Base-by-base conservation (phyloP, 139 green algal species). In the Chlorella sp. region DNA sequence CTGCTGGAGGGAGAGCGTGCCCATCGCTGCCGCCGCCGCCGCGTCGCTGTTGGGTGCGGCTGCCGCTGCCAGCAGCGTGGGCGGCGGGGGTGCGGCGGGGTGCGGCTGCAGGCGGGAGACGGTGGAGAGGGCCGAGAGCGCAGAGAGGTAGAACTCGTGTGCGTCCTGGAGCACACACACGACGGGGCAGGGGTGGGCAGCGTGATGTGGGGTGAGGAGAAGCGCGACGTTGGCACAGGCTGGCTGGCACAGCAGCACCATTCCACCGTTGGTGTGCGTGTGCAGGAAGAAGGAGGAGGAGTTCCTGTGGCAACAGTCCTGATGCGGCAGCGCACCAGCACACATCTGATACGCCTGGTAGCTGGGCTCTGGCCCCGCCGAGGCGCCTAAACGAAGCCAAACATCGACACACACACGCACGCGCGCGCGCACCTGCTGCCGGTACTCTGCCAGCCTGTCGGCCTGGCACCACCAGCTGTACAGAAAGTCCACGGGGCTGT, bases 61-160 rank as follows among this genome's bases (percentile, higher is more conserved):
- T n/a, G n/a, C n/a, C n/a, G n/a, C n/a, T n/a, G n/a, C n/a, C n/a
- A n/a, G n/a, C n/a, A n/a, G n/a, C 34, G 14, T 5, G 35, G 42
- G 60, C 23, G 71, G 33, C 26, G 17, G 34, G 22, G 51, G 33
- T 26, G 34, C 62, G 31, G 65, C 5, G 49, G 49, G 30, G 49
- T 50, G 22, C 14, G 31, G 30, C 5, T 31, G 22, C 33, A 36
- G 5, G 4, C 80, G 62, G 2, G 66, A 6, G 0, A 75, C 77
- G 14, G 49, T 33, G 0, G 67, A 69, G 0, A 92, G 70, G n/a
- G 69, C 80, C 1, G 81, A 82, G 33, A 95, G 77, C 5, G 86
- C 72, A 14, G 83, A 90, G 20, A 97, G 82, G 75, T 94, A 94
- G 85, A 98, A 98, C 89, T 98, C 93, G 76, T 98, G 93, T 0